Conservation (phyloP, 2,329 filamentous ascomycete genomes). For the Xylariaceae sp. region DNA sequence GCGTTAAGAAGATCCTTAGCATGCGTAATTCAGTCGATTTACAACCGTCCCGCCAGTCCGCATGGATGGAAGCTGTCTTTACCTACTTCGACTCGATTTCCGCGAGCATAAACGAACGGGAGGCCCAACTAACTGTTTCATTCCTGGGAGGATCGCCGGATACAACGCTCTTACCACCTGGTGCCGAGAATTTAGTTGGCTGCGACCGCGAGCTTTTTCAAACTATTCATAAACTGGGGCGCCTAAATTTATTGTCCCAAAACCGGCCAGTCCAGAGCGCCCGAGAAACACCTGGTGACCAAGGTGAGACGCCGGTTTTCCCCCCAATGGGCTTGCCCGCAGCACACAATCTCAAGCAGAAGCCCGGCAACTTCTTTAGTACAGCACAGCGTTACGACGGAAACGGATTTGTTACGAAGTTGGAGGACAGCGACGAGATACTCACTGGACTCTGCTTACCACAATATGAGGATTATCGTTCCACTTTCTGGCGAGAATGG, state of each 20-base stretch:
- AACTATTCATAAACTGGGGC: conserved; percentile 75
- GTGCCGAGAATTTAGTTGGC: conserved; percentile 79
- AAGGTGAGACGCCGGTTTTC: conserved; percentile 29
- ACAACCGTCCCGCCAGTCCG: conserved; percentile 62
- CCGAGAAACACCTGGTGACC: conserved; percentile 27
- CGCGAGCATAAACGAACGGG: conserved; percentile 85
- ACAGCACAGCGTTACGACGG: conserved; percentile 61
- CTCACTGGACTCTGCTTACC: conserved; percentile 41
- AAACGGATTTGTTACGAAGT: conserved; percentile 57
- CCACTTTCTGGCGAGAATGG: conserved; percentile 83
- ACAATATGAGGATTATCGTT: conserved; percentile 53
- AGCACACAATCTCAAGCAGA: conserved; percentile 41
- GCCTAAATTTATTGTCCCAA: conserved; percentile 80
- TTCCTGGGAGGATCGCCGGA: conserved; percentile 55
- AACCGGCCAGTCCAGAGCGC: conserved; percentile 50
- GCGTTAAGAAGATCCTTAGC: conserved; percentile 83
- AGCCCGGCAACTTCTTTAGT: conserved; percentile 47
- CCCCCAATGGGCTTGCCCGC: conserved; percentile 42
- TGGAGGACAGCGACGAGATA: conserved; percentile 52
- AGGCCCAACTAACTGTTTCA: conserved; percentile 70
- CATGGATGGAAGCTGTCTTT: conserved; percentile 90
- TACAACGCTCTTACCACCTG: conserved; percentile 50
- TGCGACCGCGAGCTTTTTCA: conserved; percentile 86
- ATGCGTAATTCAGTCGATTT: conserved; percentile 58
- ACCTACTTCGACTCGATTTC: conserved; percentile 94